Percentiles rank a stretch among this genome's conserved stretches.
Evolutionary conservation across 2,329 filamentous ascomycete genomes (phyloP).

Genomic region (Paraphoma sp.): DNA sequence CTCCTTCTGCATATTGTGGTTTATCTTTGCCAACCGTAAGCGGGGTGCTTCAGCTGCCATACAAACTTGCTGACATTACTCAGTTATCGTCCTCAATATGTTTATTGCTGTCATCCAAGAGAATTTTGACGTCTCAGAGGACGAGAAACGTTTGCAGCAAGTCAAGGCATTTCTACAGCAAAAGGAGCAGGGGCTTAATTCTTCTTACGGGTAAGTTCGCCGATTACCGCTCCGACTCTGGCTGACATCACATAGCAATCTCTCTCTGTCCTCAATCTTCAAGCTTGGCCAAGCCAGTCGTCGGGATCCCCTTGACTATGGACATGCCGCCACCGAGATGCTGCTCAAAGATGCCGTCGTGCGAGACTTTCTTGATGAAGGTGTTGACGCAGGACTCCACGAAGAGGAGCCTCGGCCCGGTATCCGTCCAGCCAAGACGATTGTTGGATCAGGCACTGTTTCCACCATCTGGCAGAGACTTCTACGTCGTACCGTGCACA

Average conservation of each 20-base stretch:
- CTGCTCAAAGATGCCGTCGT: constrained; percentile 95
- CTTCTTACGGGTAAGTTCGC: constrained; percentile 59
- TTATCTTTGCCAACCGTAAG: constrained; percentile 81
- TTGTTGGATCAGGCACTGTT: constrained; percentile 64
- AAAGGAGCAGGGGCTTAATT: constrained; percentile 77
- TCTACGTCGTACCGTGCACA: constrained; percentile 62
- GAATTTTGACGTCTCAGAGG: constrained; percentile 98
- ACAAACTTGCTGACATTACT: background rate
- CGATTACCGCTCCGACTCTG: background rate
- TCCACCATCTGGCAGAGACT: constrained; percentile 69
- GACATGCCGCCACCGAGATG: constrained; percentile 92
- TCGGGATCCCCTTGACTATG: constrained; percentile 88
- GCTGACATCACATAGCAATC: constrained; percentile 58
- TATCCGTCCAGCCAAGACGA: constrained; percentile 48
- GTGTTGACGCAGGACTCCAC: constrained; percentile 49
- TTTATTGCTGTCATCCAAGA: constrained; percentile 99
- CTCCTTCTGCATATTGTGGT: constrained; percentile 91
- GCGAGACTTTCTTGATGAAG: constrained; percentile 87
- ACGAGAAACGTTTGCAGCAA: constrained; percentile 96
- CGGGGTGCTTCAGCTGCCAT: background rate
- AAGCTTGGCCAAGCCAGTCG: constrained; percentile 67
- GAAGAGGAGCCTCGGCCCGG: constrained; percentile 42
- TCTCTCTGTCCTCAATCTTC: constrained; percentile 72
- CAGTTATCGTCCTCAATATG: constrained; percentile 94
- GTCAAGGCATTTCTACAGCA: constrained; percentile 93